Evolutionary conservation across 1,284 basidiomycete genomes (phyloP), one percentile per base, ranked within the genome.

Genomic region (Cystobasidium slooffiae): DNA sequence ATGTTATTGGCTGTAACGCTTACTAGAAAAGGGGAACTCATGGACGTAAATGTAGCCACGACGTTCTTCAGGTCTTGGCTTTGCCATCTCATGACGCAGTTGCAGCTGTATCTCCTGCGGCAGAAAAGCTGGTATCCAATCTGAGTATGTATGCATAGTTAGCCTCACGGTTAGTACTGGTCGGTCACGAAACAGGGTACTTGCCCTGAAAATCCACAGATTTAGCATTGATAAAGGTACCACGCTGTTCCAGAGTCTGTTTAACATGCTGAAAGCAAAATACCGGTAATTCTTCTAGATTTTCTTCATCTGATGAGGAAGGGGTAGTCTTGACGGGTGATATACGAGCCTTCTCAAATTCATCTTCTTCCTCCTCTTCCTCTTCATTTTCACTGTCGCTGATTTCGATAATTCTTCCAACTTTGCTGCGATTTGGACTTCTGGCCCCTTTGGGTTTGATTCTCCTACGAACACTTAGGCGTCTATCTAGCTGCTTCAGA

Each of bases 31-130:
- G 44, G 77, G 68, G 41, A 80, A 76, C 56, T 80, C 78, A 56
- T 79, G 77, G 0, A 77, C 70, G 70, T 80, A 80, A 37, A 80
- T 75, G 53, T 76, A 79, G 69, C 79, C 79, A 8, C 47, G 46
- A 31, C 49, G 39, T n/a, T 78, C 78, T 6, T 74, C 75, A 3
- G 65, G 68, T 0, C 76, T 59, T 0, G 73, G 68, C 22, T 58
- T 69, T 31, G 64, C 31, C 73, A 80, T 78, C 44, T 76, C 75
- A 44, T 75, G 63, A n/a, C 79, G 43, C n/a, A 80, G 62, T 24
- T 74, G 66, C 14, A 77, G 58, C 58, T 78, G 72, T 16, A 78
- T 79, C 41, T 69, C 69, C 43, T 66, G 22, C 0, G 78, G 78
- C 51, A 78, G 67, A 22, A 75, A 67, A 8, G 16, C 44, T 0